Evolutionary conservation across 2,329 filamentous ascomycete genomes (phyloP), one percentile per base, ranked within the genome.

Genomic region (Sclerotinia subarctica): DNA sequence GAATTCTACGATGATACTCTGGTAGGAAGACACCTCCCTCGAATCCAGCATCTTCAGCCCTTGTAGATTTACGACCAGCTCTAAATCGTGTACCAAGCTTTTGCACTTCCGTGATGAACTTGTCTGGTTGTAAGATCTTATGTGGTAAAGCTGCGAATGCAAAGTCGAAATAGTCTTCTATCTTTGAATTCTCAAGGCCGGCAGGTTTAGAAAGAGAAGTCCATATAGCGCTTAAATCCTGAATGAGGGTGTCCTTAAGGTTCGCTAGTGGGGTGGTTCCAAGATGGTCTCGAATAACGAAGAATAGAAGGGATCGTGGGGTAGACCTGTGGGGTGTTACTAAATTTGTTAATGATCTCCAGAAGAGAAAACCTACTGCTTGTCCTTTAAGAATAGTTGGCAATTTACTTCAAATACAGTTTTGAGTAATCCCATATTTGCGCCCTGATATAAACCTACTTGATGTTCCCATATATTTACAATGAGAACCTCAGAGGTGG

Each of bases 401-500:
- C 99, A 79, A 78, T 99, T 99, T 79, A 99, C 95, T 82, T 99
- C 95, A 75, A 99, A 99, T 5, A 99, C 95, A 0, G 96, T 99
- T 85, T 99, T 99, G 76, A 99, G 83, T 75, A 99, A 81, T 11
- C 95, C 95, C 95, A 99, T 99, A 79, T 99, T 99, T 75, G 95
- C 95, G 68, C 95, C 95, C 81, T 99, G 94, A 78, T 99, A 99
- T 79, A 99, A 80, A 59, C 95, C 95, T 70, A 99, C 95, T 80
- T 99, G 95, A 79, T 97, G 94, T 81, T 99, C 95, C 95, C 95
- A 99, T 73, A 99, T 96, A 78, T 99, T 99, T 80, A 99, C 91
- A 77, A 99, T 96, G 74, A 99, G 85, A 64, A 99, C 94, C 82
- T 99, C 95, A 78, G 94, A 98, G 24, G 95, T 99, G 62, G 95